Evolutionary conservation across 2,329 filamentous ascomycete genomes (phyloP), one percentile per base, ranked within the genome.

Genomic region (Verticillium nubilum): DNA sequence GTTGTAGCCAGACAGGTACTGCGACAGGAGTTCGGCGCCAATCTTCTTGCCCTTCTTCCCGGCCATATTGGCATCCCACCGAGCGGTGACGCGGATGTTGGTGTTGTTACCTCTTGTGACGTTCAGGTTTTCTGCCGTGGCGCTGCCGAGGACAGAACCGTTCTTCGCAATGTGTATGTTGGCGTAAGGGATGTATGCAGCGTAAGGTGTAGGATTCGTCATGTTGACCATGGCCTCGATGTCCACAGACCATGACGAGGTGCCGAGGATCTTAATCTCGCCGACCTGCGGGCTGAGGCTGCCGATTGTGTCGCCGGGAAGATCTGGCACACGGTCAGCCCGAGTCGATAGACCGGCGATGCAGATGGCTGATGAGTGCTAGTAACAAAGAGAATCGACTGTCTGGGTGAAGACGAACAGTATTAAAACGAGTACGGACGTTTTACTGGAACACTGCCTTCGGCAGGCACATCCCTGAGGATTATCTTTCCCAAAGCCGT

Each of bases 151-250:
- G 7, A 89, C 71, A 0, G 88, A 88, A 12, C 82, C 86, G 67
- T 96, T 93, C 67, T 86, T 86, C 29, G 90, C 72, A 50, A 98
- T 76, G 62, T 92, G 85, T 52, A 96, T 82, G 69, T 89, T 92
- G 63, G 91, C 75, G 63, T 86, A 94, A 1, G 94, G 94, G n/a
- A 98, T 80, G 2, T 79, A 80, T 4, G 92, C 93, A 4, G 90
- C 87, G 72, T 98, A 97, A 4, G 87, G 83, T 0, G 93, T 96
- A 1, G 94, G 93, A 68, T 99, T 99, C 4, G 91, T 96, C 61
- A 97, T 81, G 69, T 95, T 96, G 67, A 96, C 81, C 42, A 79
- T 75, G 15, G 90, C 89, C 67, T 86, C 80, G 35, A 98, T 76
- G 23, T 83, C 85, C 54, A 97, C 79, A 3, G 89, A 89, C 2